Percentiles rank a stretch among this genome's conserved stretches.
Evolutionary conservation across 352 stramenopile genomes (phyloP).

Genomic region (Albugo laibachii): DNA sequence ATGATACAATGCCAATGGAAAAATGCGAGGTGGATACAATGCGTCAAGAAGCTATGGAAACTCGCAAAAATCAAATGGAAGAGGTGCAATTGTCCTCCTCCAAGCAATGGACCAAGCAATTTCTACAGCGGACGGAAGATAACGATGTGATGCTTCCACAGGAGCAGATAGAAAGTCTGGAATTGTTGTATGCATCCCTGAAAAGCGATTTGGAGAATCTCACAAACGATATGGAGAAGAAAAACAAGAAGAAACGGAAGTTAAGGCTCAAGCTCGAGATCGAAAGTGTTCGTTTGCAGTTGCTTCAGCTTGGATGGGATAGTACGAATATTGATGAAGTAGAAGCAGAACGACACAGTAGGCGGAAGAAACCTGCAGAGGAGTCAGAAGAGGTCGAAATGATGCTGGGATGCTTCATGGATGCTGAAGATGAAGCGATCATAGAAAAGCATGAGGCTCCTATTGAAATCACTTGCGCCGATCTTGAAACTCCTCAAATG

Average conservation of each 20-base stretch:
- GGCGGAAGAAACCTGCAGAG: too few relatives aligned
- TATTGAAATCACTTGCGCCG: constrained; percentile 3
- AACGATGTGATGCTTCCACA: background rate
- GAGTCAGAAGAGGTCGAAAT: too few relatives aligned
- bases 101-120: too few relatives aligned
- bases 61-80: background rate
- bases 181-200: background rate
- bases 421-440: background rate
- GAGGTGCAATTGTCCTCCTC: background rate
- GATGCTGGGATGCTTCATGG: background rate
- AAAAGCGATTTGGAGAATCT: constrained; percentile 10
- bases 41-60: constrained; percentile 3
- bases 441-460: background rate
- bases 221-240: constrained; percentile 3
- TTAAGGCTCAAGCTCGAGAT: background rate
- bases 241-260: constrained; percentile 2
- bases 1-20: constrained; percentile 10
- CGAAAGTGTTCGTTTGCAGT: constrained; percentile 1
- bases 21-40: background rate
- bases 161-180: background rate
- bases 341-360: too few relatives aligned
- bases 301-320: constrained; percentile 24
- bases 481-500: background rate
- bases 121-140: background rate
- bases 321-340: too few relatives aligned